A percentile compares a stretch with the other conserved stretches of the same genome.
Conservation (phyloP, 805 yeast species). For the Spathaspora passalidarum region DNA sequence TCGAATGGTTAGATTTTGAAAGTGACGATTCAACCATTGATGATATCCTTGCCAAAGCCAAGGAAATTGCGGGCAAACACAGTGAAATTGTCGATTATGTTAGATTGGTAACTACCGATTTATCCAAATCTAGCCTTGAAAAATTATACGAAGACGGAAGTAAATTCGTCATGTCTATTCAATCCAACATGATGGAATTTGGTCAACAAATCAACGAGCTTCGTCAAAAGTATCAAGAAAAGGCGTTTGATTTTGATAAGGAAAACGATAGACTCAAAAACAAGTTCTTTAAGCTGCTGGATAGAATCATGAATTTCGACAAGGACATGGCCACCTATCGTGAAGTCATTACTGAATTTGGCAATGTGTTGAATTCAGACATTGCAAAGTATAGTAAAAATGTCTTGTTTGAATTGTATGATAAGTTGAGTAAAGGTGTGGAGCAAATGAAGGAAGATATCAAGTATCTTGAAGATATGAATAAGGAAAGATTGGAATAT, state of each 20-base stretch:
- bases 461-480: slow-evolving; percentile 25
- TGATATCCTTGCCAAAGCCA: slow-evolving; percentile 23
- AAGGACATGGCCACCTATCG: slow-evolving; percentile 22
- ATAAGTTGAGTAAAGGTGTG: slow-evolving; percentile 23
- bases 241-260: slow-evolving; percentile 50
- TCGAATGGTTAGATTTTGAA: slow-evolving; percentile 81
- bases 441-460: slow-evolving; percentile 29
- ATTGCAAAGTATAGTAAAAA: slow-evolving; percentile 21
- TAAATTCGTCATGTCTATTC: slow-evolving; percentile 38
- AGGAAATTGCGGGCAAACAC: slow-evolving; percentile 17
- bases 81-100: slow-evolving; percentile 30
- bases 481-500: slow-evolving; percentile 23
- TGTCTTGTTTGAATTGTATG: slow-evolving; percentile 23
- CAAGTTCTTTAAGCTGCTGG: slow-evolving; percentile 17
- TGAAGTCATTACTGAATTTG: slow-evolving; percentile 25
- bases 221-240: slow-evolving; percentile 40
- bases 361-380: slow-evolving; percentile 17
- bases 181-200: slow-evolving; percentile 41
- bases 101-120: slow-evolving; percentile 43
- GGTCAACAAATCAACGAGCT: slow-evolving; percentile 44
- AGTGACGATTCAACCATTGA: slow-evolving; percentile 47
- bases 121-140: slow-evolving; percentile 45
- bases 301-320: slow-evolving; percentile 25
- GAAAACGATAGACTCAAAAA: slow-evolving; percentile 46
- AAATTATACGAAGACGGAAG: slow-evolving; percentile 43